Conservation (phyloP, 106 monocot species). For the Allium fistulosum region DNA sequence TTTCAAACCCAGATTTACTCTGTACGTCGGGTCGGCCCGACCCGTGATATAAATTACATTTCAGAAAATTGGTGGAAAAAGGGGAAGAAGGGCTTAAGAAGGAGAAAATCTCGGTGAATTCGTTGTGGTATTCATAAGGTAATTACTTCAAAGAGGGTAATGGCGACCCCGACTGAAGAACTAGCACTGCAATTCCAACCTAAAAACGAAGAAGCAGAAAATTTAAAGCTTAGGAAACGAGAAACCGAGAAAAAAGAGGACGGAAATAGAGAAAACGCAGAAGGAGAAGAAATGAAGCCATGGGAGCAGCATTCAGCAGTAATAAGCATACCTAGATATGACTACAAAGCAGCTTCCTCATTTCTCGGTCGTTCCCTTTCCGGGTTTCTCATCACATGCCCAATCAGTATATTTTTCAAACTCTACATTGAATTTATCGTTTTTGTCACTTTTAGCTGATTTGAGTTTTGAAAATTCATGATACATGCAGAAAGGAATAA, state of each 20-base stretch:
- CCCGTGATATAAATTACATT: too few species aligned
- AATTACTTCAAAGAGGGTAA: background rate
- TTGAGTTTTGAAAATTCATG: too few species aligned
- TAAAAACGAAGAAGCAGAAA: slow-evolving; percentile 1
- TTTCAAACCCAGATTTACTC: too few species aligned
- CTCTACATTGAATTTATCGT: background rate
- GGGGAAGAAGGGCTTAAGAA: too few species aligned
- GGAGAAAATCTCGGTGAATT: background rate
- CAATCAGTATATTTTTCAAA: slow-evolving; percentile 52
- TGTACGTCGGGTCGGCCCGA: too few species aligned
- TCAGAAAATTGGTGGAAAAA: too few species aligned
- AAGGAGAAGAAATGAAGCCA: slow-evolving; percentile 29
- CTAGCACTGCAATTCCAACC: background rate
- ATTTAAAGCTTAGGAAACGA: background rate
- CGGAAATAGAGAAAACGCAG: too few species aligned
- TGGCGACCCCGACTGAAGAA: slow-evolving; percentile 1
- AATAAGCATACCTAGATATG: slow-evolving; percentile 84
- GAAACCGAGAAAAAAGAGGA: background rate
- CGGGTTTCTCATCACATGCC: slow-evolving; percentile 96
- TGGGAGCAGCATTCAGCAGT: slow-evolving; percentile 96
- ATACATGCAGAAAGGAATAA: too few species aligned
- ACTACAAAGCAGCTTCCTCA: slow-evolving; percentile 63
- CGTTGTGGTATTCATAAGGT: background rate
- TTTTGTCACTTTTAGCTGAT: too few species aligned
- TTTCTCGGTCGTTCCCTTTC: slow-evolving; percentile 54